phyloP scores from a whole-genome alignment of 129 eudicot species.

The Escallonia rubra region DNA sequence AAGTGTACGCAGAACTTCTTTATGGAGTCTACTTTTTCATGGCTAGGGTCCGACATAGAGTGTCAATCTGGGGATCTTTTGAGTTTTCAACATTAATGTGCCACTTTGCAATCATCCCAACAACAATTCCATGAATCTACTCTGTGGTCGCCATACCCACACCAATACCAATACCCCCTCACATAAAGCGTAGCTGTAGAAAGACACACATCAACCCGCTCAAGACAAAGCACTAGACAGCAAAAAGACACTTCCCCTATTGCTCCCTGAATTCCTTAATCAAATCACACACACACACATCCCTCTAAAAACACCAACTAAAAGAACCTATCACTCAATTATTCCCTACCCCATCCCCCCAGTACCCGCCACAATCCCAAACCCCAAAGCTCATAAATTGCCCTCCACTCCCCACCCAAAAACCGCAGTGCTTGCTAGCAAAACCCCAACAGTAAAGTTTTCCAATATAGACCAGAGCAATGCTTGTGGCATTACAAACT shows the following conservation, averaged over 20 bases:
- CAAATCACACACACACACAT: background rate
- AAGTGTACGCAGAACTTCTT: too few relatives aligned
- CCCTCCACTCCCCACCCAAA: conserved; percentile 6
- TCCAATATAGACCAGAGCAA: background rate
- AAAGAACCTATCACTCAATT: conserved; percentile 7
- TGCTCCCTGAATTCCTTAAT: conserved; percentile 6
- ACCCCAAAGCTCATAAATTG: conserved; percentile 28
- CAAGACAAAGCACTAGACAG: conserved; percentile 8
- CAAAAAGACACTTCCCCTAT: background rate
- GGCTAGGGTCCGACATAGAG: too few relatives aligned
- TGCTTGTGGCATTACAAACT: conserved; percentile 12
- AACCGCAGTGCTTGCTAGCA: background rate
- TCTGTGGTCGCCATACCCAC: background rate
- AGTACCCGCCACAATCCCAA: background rate
- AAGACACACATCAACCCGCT: background rate
- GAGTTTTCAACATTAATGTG: background rate
- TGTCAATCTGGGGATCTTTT: too few relatives aligned
- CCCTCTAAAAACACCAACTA: background rate
- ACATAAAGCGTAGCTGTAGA: background rate
- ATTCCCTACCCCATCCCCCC: background rate
- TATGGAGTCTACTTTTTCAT: too few relatives aligned
- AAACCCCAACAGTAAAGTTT: background rate
- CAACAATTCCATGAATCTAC: conserved; percentile 1
- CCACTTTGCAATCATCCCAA: background rate
- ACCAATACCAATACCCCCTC: background rate